A percentile compares a stretch with the other conserved stretches of the same genome.
Conservation (phyloP, 2,329 filamentous ascomycete species). For the Alternaria postmessia region DNA sequence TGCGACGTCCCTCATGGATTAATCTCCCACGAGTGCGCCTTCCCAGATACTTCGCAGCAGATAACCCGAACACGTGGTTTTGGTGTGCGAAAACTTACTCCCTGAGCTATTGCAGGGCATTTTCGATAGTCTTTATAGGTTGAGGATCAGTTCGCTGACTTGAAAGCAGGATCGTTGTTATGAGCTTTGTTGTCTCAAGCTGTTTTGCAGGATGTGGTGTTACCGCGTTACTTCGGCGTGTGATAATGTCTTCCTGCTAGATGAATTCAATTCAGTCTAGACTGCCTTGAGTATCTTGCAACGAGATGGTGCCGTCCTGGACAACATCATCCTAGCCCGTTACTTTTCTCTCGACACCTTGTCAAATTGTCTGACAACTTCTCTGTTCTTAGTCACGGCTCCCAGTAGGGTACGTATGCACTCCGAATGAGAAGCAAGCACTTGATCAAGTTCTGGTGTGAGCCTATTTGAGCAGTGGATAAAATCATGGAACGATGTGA, state of each 20-base stretch:
- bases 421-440: no score
- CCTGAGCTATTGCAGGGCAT: conserved; percentile 9
- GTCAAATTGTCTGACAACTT: no score
- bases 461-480: no score
- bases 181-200: not conserved
- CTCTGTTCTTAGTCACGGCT: no score
- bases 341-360: no score
- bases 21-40: conserved; percentile 7
- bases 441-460: no score
- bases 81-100: conserved; percentile 12
- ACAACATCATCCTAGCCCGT: no score
- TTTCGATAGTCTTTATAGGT: not conserved
- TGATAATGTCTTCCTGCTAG: not conserved
- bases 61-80: conserved; percentile 12
- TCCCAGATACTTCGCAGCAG: conserved; percentile 18
- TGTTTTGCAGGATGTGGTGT: not conserved
- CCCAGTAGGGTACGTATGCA: no score
- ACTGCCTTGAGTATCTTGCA: not conserved
- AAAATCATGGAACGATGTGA: not conserved
- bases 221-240: not conserved
- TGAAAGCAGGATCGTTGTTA: not conserved
- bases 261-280: not conserved
- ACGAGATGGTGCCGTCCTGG: not conserved
- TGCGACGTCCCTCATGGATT: conserved; percentile 3
- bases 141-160: not conserved